A percentile compares a stretch with the other conserved stretches of the same genome.
These are phyloP conservation scores for Pseudognaphalium luteoalbum DNA, from an alignment of 129 eudicot genomes.

Conservation along the genomic window DNA sequence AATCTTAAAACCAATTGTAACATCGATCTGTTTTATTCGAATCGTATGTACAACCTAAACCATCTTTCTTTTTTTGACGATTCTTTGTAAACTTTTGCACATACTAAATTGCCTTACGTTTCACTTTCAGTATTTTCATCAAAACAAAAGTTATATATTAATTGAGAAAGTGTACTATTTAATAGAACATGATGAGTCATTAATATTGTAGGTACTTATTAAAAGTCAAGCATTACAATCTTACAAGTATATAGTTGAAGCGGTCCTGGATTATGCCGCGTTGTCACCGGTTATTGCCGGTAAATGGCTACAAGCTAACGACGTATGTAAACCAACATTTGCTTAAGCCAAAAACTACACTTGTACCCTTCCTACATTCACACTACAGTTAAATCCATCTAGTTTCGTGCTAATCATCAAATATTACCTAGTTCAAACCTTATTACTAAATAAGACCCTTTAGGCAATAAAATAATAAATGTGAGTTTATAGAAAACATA, in stretches of 20 bases:
- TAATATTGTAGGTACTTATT: conserved; percentile 26
- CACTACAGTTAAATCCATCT: neutral
- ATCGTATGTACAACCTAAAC: neutral
- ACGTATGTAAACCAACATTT: neutral
- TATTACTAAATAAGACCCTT: too few relatives aligned
- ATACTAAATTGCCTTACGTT: conserved; percentile 11
- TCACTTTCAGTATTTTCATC: neutral
- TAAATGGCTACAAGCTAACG: neutral
- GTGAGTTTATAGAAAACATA: too few relatives aligned
- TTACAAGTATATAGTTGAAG: conserved; percentile 26
- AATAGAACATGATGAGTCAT: conserved; percentile 24
- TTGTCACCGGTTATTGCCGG: neutral
- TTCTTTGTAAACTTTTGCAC: neutral
- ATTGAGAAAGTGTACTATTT: conserved; percentile 5
- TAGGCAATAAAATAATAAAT: too few relatives aligned
- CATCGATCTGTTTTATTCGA: too few relatives aligned
- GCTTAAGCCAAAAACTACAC: neutral
- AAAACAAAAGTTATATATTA: neutral
- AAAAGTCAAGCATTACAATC: conserved; percentile 23
- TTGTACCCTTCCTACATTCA: neutral
- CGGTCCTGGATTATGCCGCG: conserved; percentile 28
- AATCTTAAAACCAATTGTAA: too few relatives aligned
- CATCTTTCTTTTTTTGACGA: neutral
- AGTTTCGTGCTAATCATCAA: neutral
- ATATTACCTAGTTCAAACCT: neutral